Evolutionary conservation across 2,329 filamentous ascomycete genomes (phyloP).

Genomic region (Microdochium nivale): DNA sequence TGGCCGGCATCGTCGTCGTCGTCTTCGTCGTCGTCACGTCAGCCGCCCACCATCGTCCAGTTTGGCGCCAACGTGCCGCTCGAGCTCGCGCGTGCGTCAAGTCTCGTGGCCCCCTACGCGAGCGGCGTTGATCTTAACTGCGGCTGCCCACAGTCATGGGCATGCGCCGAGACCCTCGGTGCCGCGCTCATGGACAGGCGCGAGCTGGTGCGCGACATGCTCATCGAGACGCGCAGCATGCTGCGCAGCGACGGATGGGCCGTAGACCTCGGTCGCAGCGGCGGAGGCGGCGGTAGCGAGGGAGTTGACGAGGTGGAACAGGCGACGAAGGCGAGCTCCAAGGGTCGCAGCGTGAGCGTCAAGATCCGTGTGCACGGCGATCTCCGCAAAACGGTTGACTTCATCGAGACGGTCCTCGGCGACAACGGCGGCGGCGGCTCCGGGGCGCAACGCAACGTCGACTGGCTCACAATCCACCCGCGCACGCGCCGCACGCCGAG

Average conservation of each 20-base stretch:
- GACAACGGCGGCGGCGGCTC: conserved; percentile 23
- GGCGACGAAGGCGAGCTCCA: conserved; percentile 30
- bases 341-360: conserved; percentile 54
- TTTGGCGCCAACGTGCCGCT: conserved; percentile 54
- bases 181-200: conserved; percentile 61
- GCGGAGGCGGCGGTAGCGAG: no score
- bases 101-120: conserved; percentile 52
- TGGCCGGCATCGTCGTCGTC: background rate
- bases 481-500: conserved; percentile 54
- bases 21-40: conserved; percentile 34
- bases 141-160: conserved; percentile 66
- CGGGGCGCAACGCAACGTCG: conserved; percentile 39
- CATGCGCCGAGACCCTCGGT: conserved; percentile 58
- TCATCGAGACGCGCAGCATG: conserved; percentile 44
- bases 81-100: conserved; percentile 54
- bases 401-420: conserved; percentile 52
- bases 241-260: conserved; percentile 45
- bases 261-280: conserved; percentile 22
- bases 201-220: conserved; percentile 58
- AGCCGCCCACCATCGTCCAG: conserved; percentile 56
- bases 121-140: conserved; percentile 64
- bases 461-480: conserved; percentile 65
- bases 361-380: conserved; percentile 64
- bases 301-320: conserved; percentile 9
- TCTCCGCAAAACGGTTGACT: conserved; percentile 50